Conservation (phyloP, 2,329 filamentous ascomycete genomes). For the Pyrenophora seminiperda region DNA sequence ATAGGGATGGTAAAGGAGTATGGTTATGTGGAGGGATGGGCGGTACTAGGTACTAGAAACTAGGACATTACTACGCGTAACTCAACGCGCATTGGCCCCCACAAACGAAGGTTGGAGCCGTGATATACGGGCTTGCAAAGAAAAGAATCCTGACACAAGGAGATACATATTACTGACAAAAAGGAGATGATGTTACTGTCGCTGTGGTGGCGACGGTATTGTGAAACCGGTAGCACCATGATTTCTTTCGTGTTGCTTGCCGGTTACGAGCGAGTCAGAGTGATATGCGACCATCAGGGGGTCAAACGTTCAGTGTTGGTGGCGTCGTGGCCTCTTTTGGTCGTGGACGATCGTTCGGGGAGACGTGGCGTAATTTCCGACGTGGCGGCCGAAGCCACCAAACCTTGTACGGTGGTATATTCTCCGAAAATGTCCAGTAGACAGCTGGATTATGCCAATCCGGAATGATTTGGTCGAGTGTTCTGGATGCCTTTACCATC, state of each 20-base stretch:
- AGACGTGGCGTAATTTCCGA: constrained; percentile 9
- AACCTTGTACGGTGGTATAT: constrained; percentile 3
- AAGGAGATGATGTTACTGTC: constrained; percentile 2
- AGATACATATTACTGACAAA: constrained; percentile 13
- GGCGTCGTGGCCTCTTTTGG: constrained; percentile 6
- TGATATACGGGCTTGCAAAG: constrained; percentile 8
- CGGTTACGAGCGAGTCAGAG: not conserved
- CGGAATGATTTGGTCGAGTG: not conserved
- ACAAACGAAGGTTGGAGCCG: constrained; percentile 18
- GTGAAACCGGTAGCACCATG: not conserved
- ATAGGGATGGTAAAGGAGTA: constrained; percentile 16
- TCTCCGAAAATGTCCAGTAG: not conserved
- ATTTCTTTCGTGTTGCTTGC: not conserved
- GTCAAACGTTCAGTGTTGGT: constrained; percentile 9
- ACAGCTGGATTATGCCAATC: not conserved
- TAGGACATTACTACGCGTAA: constrained; percentile 42
- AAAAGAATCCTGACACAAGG: constrained; percentile 11
- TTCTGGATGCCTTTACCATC: not conserved
- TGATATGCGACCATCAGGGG: constrained; percentile 2
- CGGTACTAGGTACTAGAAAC: constrained; percentile 38
- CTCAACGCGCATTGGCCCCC: constrained; percentile 33
- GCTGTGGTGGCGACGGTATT: constrained; percentile 1
- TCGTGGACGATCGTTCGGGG: constrained; percentile 7
- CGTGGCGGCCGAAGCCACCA: constrained; percentile 5
- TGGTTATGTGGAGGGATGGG: constrained; percentile 25